Conservation (phyloP, 176 grass and related monocot genomes). For the Eragrostis nindensis region DNA sequence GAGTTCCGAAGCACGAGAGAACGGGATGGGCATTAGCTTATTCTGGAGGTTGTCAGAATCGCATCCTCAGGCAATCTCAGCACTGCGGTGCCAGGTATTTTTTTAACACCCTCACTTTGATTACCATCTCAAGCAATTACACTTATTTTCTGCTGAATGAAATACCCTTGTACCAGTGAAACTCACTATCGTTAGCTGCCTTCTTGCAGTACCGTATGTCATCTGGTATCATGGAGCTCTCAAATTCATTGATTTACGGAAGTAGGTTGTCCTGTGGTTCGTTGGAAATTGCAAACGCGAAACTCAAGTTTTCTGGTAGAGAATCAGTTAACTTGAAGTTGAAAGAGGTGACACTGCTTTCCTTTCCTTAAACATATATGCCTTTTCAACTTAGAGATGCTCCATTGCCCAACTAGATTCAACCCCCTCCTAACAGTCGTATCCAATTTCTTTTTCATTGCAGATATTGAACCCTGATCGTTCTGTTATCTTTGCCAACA, state of each 20-base stretch:
- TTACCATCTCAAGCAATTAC: slow-evolving; percentile 8
- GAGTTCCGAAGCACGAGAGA: slow-evolving; percentile 91
- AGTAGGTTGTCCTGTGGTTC: slow-evolving; percentile 89
- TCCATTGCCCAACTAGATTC: slow-evolving; percentile 3
- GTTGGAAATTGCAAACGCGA: slow-evolving; percentile 73
- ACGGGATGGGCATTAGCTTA: slow-evolving; percentile 94
- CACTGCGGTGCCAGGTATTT: slow-evolving; percentile 83
- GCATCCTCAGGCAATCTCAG: slow-evolving; percentile 94
- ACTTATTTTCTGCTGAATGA: slow-evolving; percentile 37
- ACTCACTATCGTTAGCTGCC: slow-evolving; percentile 24
- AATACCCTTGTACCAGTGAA: slow-evolving; percentile 31
- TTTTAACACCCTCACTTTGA: slow-evolving; percentile 3
- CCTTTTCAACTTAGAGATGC: slow-evolving; percentile 28
- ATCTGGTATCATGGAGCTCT: slow-evolving; percentile 94
- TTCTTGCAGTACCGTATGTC: slow-evolving; percentile 95
- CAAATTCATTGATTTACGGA: slow-evolving; percentile 87
- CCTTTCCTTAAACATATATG: slow-evolving; percentile 12
- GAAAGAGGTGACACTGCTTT: slow-evolving; percentile 56
- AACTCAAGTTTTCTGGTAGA: slow-evolving; percentile 69
- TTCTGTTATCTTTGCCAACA: slow-evolving; percentile 71
- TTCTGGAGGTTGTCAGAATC: slow-evolving; percentile 97
- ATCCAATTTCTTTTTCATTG: slow-evolving; percentile 37
- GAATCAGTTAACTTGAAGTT: slow-evolving; percentile 60
- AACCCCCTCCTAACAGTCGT: slow-evolving; percentile 10
- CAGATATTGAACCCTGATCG: slow-evolving; percentile 87